These are phyloP conservation scores for Aspergillus bridgeri DNA, from an alignment of 495 filamentous ascomycete genomes.

Conservation along the genomic window DNA sequence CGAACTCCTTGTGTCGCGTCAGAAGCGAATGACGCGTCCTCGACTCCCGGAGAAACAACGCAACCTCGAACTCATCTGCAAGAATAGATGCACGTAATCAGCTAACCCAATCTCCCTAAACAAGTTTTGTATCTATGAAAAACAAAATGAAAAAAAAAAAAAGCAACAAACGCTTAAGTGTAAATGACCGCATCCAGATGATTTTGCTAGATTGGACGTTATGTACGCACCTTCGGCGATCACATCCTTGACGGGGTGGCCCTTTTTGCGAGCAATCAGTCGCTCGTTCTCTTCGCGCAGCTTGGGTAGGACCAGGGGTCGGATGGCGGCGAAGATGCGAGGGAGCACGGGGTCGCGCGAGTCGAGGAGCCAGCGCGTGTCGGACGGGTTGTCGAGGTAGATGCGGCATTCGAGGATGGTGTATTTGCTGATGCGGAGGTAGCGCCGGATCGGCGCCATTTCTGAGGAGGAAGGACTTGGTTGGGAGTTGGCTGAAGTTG, in stretches of 20 bases:
- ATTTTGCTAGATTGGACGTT: too few species aligned
- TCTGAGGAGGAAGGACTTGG: neutral
- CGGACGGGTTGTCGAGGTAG: slow-evolving; percentile 86
- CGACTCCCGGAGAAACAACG: slow-evolving; percentile 86
- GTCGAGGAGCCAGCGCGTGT: slow-evolving; percentile 76
- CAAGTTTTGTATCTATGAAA: neutral
- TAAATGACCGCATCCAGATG: too few species aligned
- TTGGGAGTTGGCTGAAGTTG: neutral
- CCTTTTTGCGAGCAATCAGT: slow-evolving; percentile 54
- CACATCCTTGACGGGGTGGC: slow-evolving; percentile 82
- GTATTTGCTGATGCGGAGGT: slow-evolving; percentile 79
- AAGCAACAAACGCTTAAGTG: too few species aligned
- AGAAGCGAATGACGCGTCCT: slow-evolving; percentile 85
- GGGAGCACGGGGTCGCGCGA: slow-evolving; percentile 68
- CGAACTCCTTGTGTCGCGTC: slow-evolving; percentile 73
- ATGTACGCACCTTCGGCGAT: slow-evolving; percentile 68
- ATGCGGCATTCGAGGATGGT: slow-evolving; percentile 93
- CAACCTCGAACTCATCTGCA: slow-evolving; percentile 92
- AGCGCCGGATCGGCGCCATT: slow-evolving; percentile 82
- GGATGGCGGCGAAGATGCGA: slow-evolving; percentile 76
- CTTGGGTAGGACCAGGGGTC: slow-evolving; percentile 83
- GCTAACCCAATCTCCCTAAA: neutral
- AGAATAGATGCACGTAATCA: slow-evolving; percentile 1
- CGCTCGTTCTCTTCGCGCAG: slow-evolving; percentile 81
- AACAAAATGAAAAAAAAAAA: too few species aligned